A percentile compares a stretch with the other conserved stretches of the same genome.
These are phyloP conservation scores for Coemansia sp. DNA, from an alignment of 192 early-diverging fungal genomes.

Conservation along the genomic window DNA sequence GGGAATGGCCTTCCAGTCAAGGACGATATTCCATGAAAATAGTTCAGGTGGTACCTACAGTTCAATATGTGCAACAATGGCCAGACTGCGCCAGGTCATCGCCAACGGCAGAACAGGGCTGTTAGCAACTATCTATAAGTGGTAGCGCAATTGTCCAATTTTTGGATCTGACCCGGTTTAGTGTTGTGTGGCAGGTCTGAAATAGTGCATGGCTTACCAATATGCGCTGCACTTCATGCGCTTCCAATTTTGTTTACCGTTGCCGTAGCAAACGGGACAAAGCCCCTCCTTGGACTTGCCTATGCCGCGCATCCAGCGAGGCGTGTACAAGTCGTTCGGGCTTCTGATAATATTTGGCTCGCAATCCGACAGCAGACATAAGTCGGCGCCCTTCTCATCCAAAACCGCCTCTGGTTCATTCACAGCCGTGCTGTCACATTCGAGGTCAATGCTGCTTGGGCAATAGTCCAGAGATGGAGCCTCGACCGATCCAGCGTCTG, in stretches of 20 bases:
- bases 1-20: slow-evolving; percentile 49
- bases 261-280: slow-evolving; percentile 47
- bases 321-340: slow-evolving; percentile 53
- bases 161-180: slow-evolving; percentile 13
- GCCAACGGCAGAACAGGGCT: neutral
- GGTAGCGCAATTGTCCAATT: neutral
- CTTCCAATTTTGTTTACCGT: slow-evolving; percentile 36
- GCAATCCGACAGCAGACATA: slow-evolving; percentile 3
- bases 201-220: slow-evolving; percentile 39
- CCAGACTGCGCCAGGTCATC: neutral
- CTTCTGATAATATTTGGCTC: slow-evolving; percentile 41
- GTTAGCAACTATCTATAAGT: neutral
- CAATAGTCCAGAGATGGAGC: neutral
- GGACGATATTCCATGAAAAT: slow-evolving; percentile 54
- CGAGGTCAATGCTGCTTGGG: neutral
- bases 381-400: neutral
- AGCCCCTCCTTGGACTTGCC: slow-evolving; percentile 53
- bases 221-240: slow-evolving; percentile 58
- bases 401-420: neutral
- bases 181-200: neutral
- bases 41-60: slow-evolving; percentile 56
- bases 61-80: neutral
- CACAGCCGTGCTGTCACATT: neutral
- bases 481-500: neutral
- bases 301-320: slow-evolving; percentile 53